These are phyloP conservation scores for Colletotrichum kahawae DNA, from an alignment of 2,329 filamentous ascomycete species.

Conservation along the genomic window DNA sequence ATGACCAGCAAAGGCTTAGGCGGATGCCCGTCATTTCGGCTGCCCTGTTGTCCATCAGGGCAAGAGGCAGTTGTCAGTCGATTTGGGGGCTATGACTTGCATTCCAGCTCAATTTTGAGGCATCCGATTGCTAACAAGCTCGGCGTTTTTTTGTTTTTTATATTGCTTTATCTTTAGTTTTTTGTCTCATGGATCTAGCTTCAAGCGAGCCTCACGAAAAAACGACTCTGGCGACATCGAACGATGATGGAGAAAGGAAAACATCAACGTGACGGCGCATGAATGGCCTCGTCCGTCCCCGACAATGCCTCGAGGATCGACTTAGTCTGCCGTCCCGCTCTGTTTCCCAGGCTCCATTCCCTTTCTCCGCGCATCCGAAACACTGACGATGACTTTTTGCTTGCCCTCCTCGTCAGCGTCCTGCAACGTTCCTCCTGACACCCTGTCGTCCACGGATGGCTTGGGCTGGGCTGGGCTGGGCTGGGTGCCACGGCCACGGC, in stretches of 20 bases:
- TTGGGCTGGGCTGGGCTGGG: not conserved
- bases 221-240: not conserved
- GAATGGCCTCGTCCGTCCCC: not conserved
- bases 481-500: not conserved
- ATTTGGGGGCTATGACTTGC: not conserved
- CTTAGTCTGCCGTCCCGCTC: not conserved
- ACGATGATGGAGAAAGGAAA: not conserved
- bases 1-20: not conserved
- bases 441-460: not conserved
- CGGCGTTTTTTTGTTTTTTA: not conserved
- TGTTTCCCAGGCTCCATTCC: not conserved
- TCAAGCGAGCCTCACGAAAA: slow-evolving; percentile 12
- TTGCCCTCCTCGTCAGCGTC: not conserved
- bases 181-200: not conserved
- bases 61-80: not conserved
- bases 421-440: slow-evolving; percentile 2
- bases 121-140: not conserved
- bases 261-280: not conserved
- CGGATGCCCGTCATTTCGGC: not conserved
- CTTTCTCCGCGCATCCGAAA: not conserved
- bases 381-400: not conserved
- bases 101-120: not conserved
- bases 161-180: not conserved
- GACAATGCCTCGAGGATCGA: not conserved
- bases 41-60: not conserved